phyloP scores from a whole-genome alignment of 208 protist genomes.

The Crithidia bombi region DNA sequence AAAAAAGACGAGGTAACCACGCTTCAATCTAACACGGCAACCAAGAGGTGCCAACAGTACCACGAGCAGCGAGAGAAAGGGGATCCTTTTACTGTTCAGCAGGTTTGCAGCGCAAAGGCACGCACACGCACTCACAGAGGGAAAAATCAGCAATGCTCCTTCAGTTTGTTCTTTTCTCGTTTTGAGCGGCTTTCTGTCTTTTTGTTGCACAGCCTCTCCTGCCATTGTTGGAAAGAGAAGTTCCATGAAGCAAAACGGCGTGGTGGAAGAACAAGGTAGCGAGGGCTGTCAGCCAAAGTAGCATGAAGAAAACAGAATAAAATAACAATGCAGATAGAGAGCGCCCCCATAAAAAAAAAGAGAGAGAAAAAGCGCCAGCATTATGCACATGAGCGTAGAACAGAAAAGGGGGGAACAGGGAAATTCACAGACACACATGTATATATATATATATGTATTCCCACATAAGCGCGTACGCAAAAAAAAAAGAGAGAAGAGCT shows the following conservation, averaged over 20 bases:
- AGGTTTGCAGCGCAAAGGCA: too few relatives aligned
- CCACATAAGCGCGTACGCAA: background rate
- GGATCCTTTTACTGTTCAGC: too few relatives aligned
- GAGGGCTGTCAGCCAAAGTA: background rate
- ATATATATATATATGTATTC: background rate
- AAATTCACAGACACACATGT: background rate
- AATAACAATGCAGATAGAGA: background rate
- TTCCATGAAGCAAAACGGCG: conserved; percentile 7
- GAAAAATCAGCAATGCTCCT: too few relatives aligned
- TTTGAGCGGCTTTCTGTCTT: too few relatives aligned
- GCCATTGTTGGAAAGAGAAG: background rate
- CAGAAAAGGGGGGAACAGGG: background rate
- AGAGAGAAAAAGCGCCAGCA: background rate
- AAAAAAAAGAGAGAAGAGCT: background rate
- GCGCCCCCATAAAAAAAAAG: background rate
- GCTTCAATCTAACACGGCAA: too few relatives aligned
- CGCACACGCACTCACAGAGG: too few relatives aligned
- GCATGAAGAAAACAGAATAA: conserved; percentile 4
- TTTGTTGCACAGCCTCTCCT: too few relatives aligned
- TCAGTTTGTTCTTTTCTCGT: too few relatives aligned
- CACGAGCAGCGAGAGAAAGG: too few relatives aligned
- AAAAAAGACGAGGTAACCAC: too few relatives aligned
- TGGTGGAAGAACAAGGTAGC: background rate
- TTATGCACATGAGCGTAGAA: background rate
- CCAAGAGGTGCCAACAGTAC: too few relatives aligned